Base-by-base conservation (phyloP, 257 asterid genomes). In the Salvia rosmarinus region DNA sequence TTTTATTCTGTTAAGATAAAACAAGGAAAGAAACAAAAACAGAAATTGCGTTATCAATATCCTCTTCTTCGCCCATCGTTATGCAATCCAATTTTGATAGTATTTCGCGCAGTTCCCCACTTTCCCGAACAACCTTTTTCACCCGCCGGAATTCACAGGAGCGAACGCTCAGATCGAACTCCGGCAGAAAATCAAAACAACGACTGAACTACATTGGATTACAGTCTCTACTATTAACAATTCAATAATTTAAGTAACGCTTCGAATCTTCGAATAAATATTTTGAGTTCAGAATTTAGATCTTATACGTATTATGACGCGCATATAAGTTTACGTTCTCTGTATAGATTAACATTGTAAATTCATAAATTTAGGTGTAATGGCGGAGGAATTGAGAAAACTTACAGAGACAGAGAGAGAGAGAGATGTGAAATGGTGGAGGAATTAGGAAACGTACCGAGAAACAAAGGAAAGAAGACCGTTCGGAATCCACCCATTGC, bases 401-500 rank as follows among this genome's bases (percentile, higher is more conserved):
- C 37, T 2, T 4, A 32, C 37, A 32, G 23, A 3, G 32, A 16
- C 59, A 32, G 51, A 70, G 32, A 47, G 21, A 32, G 51, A 34
- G n/a, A n/a, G n/a, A n/a, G n/a, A n/a, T 16, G 55, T 16, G 28
- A 40, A 23, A 14, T 28, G 32, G 32, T 28, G 32, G 4, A 32
- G 37, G 37, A 32, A 32, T 32, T 32, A 32, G 6, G 3, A 25
- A 25, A 25, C 30, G 30, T 25, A 25, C 30, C 1, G 3, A 25
- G 30, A 43, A 43, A 46, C 8, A 8, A 17, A 50, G 56, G 56
- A 50, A 50, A 17, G 25, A 17, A 0, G 56, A 2, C 25, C 6
- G 56, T 17, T 50, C 56, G 28, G 56, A 50, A 50, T 50, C 59
- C 47, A 52, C 69, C 62, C 39, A 2, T 11, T 44, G 59, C 70